Evolutionary conservation across 2,329 filamentous ascomycete genomes (phyloP).

Genomic region (Cryphonectria japonica): DNA sequence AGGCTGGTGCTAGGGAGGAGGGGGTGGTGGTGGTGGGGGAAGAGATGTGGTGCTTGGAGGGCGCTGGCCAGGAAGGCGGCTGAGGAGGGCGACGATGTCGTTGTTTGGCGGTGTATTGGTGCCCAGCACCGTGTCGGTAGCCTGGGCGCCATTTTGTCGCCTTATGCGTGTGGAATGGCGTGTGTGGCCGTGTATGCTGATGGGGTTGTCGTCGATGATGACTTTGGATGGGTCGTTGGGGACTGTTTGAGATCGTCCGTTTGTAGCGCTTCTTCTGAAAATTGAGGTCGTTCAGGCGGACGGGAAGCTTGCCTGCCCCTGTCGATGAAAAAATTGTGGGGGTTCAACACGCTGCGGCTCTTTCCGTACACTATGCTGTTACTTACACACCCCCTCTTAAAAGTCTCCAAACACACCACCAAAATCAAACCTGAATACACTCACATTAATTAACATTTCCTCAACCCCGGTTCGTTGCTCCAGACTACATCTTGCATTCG

Average conservation of each 20-base stretch:
- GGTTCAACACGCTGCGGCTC: neutral
- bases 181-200: neutral
- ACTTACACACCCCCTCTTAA: neutral
- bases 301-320: slow-evolving; percentile 25
- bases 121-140: slow-evolving; percentile 50
- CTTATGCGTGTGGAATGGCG: neutral
- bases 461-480: neutral
- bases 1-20: slow-evolving; percentile 44
- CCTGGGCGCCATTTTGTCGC: slow-evolving; percentile 49
- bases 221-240: neutral
- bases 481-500: neutral
- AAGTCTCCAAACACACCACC: neutral
- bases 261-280: slow-evolving; percentile 12
- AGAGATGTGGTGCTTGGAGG: slow-evolving; percentile 19
- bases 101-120: slow-evolving; percentile 39
- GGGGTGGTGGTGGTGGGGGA: slow-evolving; percentile 45
- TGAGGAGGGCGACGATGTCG: slow-evolving; percentile 15
- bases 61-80: slow-evolving; percentile 35
- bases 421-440: neutral
- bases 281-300: slow-evolving; percentile 20
- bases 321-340: slow-evolving; percentile 21
- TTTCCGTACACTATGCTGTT: neutral
- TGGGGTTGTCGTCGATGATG: slow-evolving; percentile 8
- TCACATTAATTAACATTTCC: neutral
- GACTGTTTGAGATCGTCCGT: neutral